A percentile compares a stretch with the other conserved stretches of the same genome.
These are phyloP conservation scores for Melampsora americana DNA, from an alignment of 1,284 basidiomycete genomes.

Conservation along the genomic window DNA sequence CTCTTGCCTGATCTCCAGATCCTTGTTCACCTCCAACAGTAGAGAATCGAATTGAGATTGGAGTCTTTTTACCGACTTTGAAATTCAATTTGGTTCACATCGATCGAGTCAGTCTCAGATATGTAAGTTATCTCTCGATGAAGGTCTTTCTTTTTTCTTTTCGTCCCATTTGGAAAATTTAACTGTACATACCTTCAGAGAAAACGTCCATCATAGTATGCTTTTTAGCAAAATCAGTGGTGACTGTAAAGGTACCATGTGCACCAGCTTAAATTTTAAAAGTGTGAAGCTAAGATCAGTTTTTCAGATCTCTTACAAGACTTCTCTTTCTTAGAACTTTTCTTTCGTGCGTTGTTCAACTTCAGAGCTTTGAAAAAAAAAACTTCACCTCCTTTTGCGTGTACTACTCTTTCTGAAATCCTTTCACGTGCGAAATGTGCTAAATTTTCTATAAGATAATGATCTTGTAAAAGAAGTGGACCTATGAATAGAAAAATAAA, in stretches of 20 bases:
- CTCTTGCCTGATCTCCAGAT: not conserved
- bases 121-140: not conserved
- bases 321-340: not conserved
- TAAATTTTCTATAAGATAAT: constrained; percentile 66
- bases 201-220: constrained; percentile 32
- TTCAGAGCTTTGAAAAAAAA: no score
- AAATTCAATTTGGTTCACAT: constrained; percentile 31
- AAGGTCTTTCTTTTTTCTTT: not conserved
- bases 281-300: not conserved
- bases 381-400: constrained; percentile 53
- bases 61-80: constrained; percentile 48
- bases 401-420: constrained; percentile 84
- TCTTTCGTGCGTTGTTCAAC: not conserved
- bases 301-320: not conserved
- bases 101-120: not conserved
- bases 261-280: constrained; percentile 14
- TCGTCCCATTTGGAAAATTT: no score
- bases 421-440: constrained; percentile 90
- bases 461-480: constrained; percentile 32
- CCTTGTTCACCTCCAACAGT: constrained; percentile 70
- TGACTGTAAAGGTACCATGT: constrained; percentile 11
- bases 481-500: not conserved
- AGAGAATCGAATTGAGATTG: constrained; percentile 56
- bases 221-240: constrained; percentile 13
- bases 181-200: constrained; percentile 8